Percentiles rank a stretch among this genome's conserved stretches.
These are phyloP conservation scores for Mycosphaerella sp. DNA, from an alignment of 2,329 filamentous ascomycete species.

Conservation along the genomic window DNA sequence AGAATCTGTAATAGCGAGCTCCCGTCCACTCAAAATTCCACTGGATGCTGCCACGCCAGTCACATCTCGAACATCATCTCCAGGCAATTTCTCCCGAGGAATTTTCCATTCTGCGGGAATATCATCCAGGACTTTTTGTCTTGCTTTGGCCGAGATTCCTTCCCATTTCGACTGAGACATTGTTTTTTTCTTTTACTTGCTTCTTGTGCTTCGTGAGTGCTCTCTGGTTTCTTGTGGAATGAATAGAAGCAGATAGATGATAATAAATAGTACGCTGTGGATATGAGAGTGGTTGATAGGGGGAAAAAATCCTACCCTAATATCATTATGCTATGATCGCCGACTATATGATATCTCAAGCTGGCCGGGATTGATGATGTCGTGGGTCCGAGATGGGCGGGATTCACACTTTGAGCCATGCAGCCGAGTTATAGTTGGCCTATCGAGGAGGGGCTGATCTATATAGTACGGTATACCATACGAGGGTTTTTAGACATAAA, in stretches of 20 bases:
- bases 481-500: background rate
- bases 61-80: constrained; percentile 45
- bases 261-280: background rate
- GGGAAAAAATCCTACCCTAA: background rate
- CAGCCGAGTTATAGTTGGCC: constrained; percentile 1
- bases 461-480: background rate
- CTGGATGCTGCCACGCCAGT: constrained; percentile 50
- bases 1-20: constrained; percentile 46
- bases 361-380: constrained; percentile 5
- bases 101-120: constrained; percentile 56
- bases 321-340: background rate
- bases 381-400: constrained; percentile 1
- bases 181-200: background rate
- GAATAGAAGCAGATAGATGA: background rate
- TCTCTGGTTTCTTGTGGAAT: background rate
- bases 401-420: background rate
- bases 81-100: constrained; percentile 47
- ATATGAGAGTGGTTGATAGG: background rate
- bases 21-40: constrained; percentile 51
- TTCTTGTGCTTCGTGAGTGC: background rate
- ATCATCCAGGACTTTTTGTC: constrained; percentile 40
- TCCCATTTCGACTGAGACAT: constrained; percentile 36
- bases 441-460: background rate
- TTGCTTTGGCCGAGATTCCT: constrained; percentile 39
- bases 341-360: background rate